These are phyloP conservation scores for Tuber calosporum DNA, from an alignment of 495 filamentous ascomycete genomes.

Conservation along the genomic window DNA sequence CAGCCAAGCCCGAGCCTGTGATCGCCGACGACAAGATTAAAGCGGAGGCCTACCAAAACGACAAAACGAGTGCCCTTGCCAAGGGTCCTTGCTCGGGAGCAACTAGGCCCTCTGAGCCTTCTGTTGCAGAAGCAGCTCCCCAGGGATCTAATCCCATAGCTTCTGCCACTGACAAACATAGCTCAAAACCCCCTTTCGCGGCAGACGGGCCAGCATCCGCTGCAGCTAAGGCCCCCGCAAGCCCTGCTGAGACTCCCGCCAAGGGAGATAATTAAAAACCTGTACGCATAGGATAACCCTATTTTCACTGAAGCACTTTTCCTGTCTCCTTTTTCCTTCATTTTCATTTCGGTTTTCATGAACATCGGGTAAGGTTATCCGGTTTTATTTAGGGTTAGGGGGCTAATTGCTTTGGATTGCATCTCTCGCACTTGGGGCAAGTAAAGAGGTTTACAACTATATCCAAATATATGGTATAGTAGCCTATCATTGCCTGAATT, in stretches of 20 bases:
- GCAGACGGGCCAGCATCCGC: background rate
- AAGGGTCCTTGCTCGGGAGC: background rate
- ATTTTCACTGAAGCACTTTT: background rate
- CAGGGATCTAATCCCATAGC: background rate
- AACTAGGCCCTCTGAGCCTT: background rate
- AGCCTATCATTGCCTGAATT: background rate
- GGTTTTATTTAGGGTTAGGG: background rate
- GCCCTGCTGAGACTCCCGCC: background rate
- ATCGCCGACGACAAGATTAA: background rate
- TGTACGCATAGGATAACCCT: background rate
- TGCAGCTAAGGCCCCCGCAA: background rate
- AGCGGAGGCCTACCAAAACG: background rate
- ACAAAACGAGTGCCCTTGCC: background rate
- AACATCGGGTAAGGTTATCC: background rate
- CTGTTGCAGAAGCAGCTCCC: background rate
- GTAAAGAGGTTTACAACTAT: background rate
- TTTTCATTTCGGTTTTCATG: background rate
- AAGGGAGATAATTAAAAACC: background rate
- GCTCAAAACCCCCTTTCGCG: background rate
- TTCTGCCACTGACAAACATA: background rate
- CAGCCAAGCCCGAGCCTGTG: constrained; percentile 3
- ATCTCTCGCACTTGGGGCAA: background rate
- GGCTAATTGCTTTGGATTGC: background rate
- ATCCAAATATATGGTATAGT: background rate
- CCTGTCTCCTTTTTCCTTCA: too few relatives aligned